These are phyloP conservation scores for Corylus heterophylla DNA, from an alignment of 306 rosid species.

Conservation along the genomic window DNA sequence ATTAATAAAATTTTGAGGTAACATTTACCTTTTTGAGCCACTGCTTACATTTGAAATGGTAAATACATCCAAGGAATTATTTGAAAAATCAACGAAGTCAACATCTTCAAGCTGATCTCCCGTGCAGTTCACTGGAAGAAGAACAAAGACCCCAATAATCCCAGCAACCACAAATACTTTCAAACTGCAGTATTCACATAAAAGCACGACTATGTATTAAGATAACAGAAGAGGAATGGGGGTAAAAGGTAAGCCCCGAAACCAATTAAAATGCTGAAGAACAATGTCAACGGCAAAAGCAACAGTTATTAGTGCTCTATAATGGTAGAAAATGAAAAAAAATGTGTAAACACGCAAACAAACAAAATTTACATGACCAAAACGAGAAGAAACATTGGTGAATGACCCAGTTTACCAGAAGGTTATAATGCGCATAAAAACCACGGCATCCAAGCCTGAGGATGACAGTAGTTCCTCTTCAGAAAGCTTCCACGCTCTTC, in stretches of 20 bases:
- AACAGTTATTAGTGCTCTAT: not conserved
- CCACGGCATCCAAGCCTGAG: conserved; percentile 81
- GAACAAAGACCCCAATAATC: conserved; percentile 70
- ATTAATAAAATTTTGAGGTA: conserved; percentile 2
- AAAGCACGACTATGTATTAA: conserved; percentile 19
- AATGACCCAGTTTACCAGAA: conserved; percentile 52
- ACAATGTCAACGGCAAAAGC: not conserved
- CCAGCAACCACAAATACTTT: conserved; percentile 79
- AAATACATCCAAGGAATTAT: conserved; percentile 61
- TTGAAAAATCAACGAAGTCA: conserved; percentile 46
- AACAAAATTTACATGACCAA: conserved; percentile 1
- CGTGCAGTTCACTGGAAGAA: conserved; percentile 86
- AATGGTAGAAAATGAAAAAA: not conserved
- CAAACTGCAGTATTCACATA: conserved; percentile 51
- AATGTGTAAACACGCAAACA: not conserved
- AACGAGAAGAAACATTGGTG: not conserved
- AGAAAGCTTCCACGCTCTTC: conserved; percentile 72
- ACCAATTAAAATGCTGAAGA: not conserved
- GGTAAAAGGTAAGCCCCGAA: not conserved
- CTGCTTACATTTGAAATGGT: conserved; percentile 52
- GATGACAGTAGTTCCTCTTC: conserved; percentile 71
- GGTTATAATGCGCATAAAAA: conserved; percentile 73
- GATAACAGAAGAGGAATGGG: conserved; percentile 3
- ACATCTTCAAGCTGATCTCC: conserved; percentile 58
- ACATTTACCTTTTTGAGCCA: conserved; percentile 49